These are phyloP conservation scores for Botrytis cinerea DNA, from an alignment of 2,329 filamentous ascomycete species.

Conservation along the genomic window DNA sequence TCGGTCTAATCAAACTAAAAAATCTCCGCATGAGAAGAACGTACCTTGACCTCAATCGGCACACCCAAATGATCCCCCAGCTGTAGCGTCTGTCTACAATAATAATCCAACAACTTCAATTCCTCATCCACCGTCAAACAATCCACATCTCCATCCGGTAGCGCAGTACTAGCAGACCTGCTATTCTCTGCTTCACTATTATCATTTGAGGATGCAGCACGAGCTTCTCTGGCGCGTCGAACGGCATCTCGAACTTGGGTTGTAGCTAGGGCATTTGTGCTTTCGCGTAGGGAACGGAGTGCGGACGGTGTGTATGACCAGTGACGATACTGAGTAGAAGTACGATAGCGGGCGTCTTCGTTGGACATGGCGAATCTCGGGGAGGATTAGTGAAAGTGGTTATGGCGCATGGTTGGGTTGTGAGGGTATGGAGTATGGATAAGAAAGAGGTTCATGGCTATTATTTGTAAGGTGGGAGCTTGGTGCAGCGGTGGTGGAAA, in stretches of 20 bases:
- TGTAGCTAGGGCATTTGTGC: conserved; percentile 78
- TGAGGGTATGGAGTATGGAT: conserved; percentile 3
- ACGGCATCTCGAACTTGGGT: conserved; percentile 63
- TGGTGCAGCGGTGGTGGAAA: conserved; percentile 1
- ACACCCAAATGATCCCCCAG: conserved; percentile 61
- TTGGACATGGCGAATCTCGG: conserved; percentile 20
- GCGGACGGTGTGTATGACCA: conserved; percentile 86
- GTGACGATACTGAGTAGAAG: conserved; percentile 84
- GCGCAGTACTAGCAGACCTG: conserved; percentile 31
- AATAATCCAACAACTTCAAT: conserved; percentile 76
- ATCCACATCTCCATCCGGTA: conserved; percentile 57
- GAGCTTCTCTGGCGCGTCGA: conserved; percentile 48
- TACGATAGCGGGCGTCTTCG: conserved; percentile 88
- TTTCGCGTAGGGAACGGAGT: conserved; percentile 69
- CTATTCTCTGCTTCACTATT: conserved; percentile 42
- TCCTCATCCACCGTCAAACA: conserved; percentile 86
- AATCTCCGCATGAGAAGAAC: conserved; percentile 28
- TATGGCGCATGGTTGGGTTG: neutral
- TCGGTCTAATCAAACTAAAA: neutral
- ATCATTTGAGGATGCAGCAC: conserved; percentile 40
- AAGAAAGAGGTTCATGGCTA: neutral
- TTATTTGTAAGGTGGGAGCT: neutral
- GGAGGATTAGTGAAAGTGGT: neutral
- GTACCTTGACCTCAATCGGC: conserved; percentile 60
- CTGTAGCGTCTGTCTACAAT: conserved; percentile 62